These are phyloP conservation scores for Skeletonema tropicum DNA, from an alignment of 108 stramenopile species.

Conservation along the genomic window DNA sequence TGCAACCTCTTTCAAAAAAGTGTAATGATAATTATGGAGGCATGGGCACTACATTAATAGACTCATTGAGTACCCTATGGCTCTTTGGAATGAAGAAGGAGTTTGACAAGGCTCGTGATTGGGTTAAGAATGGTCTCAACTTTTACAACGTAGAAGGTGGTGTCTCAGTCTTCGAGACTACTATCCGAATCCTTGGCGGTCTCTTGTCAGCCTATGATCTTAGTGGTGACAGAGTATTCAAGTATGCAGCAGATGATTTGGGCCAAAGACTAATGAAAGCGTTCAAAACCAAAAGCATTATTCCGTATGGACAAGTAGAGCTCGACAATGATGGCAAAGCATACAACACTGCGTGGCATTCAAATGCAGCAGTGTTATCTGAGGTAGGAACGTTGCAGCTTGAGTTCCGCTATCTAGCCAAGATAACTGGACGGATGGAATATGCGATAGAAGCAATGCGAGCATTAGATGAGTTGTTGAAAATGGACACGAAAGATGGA, in stretches of 20 bases:
- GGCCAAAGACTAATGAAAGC: conserved; percentile 26
- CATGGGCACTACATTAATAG: conserved; percentile 82
- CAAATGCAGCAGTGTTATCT: conserved; percentile 20
- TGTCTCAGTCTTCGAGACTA: conserved; percentile 94
- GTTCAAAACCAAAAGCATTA: conserved; percentile 33
- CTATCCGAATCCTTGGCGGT: conserved; percentile 92
- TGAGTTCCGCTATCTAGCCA: conserved; percentile 44
- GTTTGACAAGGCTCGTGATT: conserved; percentile 65
- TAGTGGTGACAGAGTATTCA: conserved; percentile 41
- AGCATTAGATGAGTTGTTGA: conserved; percentile 43
- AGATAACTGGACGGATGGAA: conserved; percentile 38
- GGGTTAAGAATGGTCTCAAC: conserved; percentile 52
- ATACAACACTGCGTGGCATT: conserved; percentile 44
- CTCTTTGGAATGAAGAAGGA: conserved; percentile 74
- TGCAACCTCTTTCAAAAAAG: conserved; percentile 35
- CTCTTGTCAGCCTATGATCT: conserved; percentile 82
- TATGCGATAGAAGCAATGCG: conserved; percentile 43
- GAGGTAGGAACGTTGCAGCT: conserved; percentile 42
- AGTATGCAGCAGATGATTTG: conserved; percentile 37
- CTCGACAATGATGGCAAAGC: conserved; percentile 20
- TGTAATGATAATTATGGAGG: conserved; percentile 55
- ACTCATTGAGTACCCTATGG: conserved; percentile 84
- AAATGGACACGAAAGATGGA: conserved; percentile 36
- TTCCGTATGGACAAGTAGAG: conserved; percentile 36
- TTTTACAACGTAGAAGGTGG: conserved; percentile 32